These are phyloP conservation scores for Cutaneotrichosporon cyanovorans DNA, from an alignment of 1,284 basidiomycete species.

Conservation along the genomic window DNA sequence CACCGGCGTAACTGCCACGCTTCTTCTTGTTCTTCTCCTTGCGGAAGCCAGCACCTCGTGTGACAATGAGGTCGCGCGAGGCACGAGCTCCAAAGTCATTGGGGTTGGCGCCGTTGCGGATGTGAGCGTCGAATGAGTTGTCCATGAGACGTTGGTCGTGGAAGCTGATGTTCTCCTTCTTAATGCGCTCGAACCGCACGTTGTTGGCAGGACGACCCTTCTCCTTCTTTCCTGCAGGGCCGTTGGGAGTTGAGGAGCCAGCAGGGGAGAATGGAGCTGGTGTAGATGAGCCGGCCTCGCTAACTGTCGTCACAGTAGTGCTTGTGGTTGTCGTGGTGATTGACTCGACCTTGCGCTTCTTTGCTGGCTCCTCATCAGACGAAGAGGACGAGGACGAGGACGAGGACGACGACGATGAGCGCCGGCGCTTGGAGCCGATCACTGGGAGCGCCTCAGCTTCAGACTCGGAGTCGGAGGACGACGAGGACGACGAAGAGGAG, in stretches of 20 bases:
- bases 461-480: slow-evolving; percentile 18
- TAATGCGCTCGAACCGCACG: slow-evolving; percentile 72
- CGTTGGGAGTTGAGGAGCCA: slow-evolving; percentile 16
- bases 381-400: slow-evolving; percentile 22
- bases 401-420: slow-evolving; percentile 21
- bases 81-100: slow-evolving; percentile 87
- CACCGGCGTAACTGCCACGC: slow-evolving; percentile 81
- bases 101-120: slow-evolving; percentile 47
- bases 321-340: slow-evolving; percentile 27
- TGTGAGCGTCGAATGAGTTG: slow-evolving; percentile 75
- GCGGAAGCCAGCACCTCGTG: slow-evolving; percentile 85
- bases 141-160: slow-evolving; percentile 59
- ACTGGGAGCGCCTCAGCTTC: slow-evolving; percentile 16
- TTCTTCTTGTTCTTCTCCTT: slow-evolving; percentile 99
- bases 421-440: slow-evolving; percentile 18
- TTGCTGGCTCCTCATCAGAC: slow-evolving; percentile 32
- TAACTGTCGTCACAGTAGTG: slow-evolving; percentile 26
- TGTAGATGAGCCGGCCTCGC: slow-evolving; percentile 12
- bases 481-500: slow-evolving; percentile 27
- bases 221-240: slow-evolving; percentile 4
- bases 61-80: slow-evolving; percentile 79
- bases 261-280: slow-evolving; percentile 16
- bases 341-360: slow-evolving; percentile 29
- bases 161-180: slow-evolving; percentile 57
- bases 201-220: slow-evolving; percentile 23